Conservation (phyloP, 257 asterid genomes). For the Eucommia ulmoides region DNA sequence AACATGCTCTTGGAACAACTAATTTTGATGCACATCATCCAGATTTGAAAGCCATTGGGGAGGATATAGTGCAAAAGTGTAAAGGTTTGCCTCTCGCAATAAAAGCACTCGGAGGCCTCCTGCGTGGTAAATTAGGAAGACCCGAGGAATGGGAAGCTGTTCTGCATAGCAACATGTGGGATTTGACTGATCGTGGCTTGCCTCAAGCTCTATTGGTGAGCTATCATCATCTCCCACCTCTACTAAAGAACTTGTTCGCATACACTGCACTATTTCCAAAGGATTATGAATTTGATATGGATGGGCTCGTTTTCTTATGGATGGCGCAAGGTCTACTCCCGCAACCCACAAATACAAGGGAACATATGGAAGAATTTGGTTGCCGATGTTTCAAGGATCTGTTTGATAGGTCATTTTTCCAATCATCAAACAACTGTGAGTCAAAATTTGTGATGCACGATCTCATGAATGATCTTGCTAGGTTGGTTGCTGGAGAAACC, state of each 20-base stretch:
- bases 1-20: slow-evolving; percentile 2
- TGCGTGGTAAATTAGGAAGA: neutral
- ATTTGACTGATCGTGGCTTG: neutral
- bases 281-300: neutral
- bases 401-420: slow-evolving; percentile 1
- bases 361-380: slow-evolving; percentile 1
- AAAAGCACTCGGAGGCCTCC: slow-evolving; percentile 7
- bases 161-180: slow-evolving; percentile 1
- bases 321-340: slow-evolving; percentile 7
- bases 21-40: neutral
- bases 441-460: slow-evolving; percentile 43
- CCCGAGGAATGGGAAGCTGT: slow-evolving; percentile 2
- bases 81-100: slow-evolving; percentile 9
- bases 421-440: slow-evolving; percentile 17
- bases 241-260: slow-evolving; percentile 5
- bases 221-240: slow-evolving; percentile 8
- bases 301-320: slow-evolving; percentile 5
- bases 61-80: slow-evolving; percentile 2
- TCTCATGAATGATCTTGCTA: slow-evolving; percentile 54
- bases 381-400: slow-evolving; percentile 1
- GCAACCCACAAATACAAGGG: neutral
- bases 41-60: neutral
- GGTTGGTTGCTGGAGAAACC: slow-evolving; percentile 34
- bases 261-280: slow-evolving; percentile 7
- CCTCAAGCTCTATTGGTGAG: slow-evolving; percentile 6